Percentiles rank a stretch among this genome's conserved stretches.
Evolutionary conservation across 441 rosid species (phyloP).

Genomic region (Pelargonium citronellum): DNA sequence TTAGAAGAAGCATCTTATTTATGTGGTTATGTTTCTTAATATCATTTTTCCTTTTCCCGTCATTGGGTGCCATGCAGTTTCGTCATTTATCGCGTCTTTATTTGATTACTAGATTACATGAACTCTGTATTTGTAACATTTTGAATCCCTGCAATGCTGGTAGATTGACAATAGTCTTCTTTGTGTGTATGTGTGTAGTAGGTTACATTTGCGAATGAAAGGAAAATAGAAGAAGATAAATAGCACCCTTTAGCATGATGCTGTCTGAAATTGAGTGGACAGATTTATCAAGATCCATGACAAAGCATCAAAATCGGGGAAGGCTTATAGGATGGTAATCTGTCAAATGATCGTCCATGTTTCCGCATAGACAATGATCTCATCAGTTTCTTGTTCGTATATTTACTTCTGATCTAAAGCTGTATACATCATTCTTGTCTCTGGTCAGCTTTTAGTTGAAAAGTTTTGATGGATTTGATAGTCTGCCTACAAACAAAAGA

Average conservation of each 20-base stretch:
- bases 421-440: neutral
- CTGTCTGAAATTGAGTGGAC: no score
- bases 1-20: neutral
- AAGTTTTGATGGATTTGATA: neutral
- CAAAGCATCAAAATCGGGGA: no score
- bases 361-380: no score
- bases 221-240: no score
- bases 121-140: neutral
- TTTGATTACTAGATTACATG: neutral
- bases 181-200: neutral
- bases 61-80: neutral
- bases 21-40: neutral
- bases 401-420: neutral
- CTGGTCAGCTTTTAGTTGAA: neutral
- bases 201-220: no score
- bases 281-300: no score
- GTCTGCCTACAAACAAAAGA: neutral
- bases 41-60: neutral
- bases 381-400: no score
- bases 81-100: neutral
- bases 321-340: no score
- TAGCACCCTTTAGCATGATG: no score
- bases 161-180: neutral
- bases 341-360: no score
- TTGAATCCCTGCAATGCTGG: neutral